phyloP scores from a whole-genome alignment of 169 alveolate genomes.

The Eimeria brunetti region DNA sequence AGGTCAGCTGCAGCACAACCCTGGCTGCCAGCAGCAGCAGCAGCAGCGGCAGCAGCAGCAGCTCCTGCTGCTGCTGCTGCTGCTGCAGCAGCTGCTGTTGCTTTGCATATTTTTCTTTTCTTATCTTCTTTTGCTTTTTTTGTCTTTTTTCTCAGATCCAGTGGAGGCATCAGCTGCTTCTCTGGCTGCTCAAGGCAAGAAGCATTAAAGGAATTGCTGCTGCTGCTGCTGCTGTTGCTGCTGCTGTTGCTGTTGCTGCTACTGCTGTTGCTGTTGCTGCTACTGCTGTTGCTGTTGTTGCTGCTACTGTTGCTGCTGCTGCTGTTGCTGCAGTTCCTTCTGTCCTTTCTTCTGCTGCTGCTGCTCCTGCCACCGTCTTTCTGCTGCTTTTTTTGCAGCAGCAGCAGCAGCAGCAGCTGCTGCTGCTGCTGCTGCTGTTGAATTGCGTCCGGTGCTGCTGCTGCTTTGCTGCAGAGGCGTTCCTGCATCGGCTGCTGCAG shows the following conservation, averaged over 20 bases:
- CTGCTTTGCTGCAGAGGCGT: background rate
- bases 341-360: background rate
- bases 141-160: background rate
- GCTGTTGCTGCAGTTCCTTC: background rate
- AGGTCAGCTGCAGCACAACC: background rate
- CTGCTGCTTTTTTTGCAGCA: background rate
- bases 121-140: background rate
- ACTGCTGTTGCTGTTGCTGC: background rate
- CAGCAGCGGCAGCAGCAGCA: background rate
- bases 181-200: background rate
- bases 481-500: background rate
- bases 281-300: background rate
- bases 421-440: background rate
- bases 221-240: background rate
- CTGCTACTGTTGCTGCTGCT: background rate
- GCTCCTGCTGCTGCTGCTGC: background rate
- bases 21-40: background rate
- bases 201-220: background rate
- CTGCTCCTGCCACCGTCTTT: background rate
- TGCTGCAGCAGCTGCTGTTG: slow-evolving; percentile 17
- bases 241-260: background rate
- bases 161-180: background rate
- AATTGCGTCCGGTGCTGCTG: background rate
- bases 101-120: no score
- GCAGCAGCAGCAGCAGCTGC: background rate